Evolutionary conservation across 2,329 filamentous ascomycete genomes (phyloP).

Genomic region (Apiospora malaysiana): DNA sequence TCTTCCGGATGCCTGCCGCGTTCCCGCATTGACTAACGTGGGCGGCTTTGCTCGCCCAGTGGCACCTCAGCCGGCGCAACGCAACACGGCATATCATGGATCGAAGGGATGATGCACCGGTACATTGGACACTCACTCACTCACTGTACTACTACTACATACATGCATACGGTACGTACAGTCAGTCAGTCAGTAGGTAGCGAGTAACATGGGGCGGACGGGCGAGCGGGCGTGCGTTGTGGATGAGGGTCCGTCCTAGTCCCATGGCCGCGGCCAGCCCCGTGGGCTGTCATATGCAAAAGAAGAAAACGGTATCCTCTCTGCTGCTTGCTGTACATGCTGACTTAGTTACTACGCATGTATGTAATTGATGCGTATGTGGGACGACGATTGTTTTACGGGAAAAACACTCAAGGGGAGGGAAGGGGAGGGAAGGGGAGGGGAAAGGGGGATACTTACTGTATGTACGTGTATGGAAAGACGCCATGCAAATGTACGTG

Average conservation of each 20-base stretch:
- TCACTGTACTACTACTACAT: no score
- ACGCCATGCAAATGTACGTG: background rate
- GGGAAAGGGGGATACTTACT: background rate
- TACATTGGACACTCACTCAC: no score
- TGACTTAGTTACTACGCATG: no score
- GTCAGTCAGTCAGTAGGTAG: no score
- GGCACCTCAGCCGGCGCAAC: no score
- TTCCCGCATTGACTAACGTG: slow-evolving; percentile 2
- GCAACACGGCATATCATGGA: no score
- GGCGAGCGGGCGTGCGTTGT: no score
- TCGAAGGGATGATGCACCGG: no score
- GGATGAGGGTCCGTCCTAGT: background rate
- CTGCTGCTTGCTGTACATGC: background rate
- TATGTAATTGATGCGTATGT: background rate
- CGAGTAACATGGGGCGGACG: background rate
- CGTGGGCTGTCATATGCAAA: background rate
- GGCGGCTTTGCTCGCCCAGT: background rate
- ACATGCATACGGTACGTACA: no score
- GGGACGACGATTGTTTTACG: background rate
- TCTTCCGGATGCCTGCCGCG: slow-evolving; percentile 1
- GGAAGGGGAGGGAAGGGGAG: background rate
- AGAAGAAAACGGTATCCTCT: background rate
- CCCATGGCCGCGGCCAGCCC: background rate
- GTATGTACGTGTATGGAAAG: background rate
- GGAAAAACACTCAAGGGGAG: background rate